Conservation (phyloP, 108 stramenopile species). For the Nannochloropsis gaditana region DNA sequence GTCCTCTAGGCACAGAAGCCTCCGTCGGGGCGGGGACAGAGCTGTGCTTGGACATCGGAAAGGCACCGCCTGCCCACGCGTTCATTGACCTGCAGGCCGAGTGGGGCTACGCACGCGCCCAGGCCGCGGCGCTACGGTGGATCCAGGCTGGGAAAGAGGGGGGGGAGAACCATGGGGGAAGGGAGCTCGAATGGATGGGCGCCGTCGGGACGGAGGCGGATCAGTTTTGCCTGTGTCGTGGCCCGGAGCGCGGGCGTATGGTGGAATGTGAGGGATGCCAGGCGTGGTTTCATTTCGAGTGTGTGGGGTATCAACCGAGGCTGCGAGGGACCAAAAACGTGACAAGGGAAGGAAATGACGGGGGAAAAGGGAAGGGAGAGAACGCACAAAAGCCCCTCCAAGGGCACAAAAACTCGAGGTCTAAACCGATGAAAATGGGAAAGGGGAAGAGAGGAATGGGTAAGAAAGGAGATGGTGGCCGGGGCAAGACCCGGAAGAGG, state of each 20-base stretch:
- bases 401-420: too few species aligned
- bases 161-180: background rate
- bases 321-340: background rate
- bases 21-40: background rate
- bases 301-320: background rate
- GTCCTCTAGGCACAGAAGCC: background rate
- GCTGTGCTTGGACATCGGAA: background rate
- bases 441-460: too few species aligned
- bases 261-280: background rate
- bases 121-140: background rate
- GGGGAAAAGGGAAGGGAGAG: background rate
- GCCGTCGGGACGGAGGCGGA: background rate
- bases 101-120: background rate
- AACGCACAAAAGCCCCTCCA: background rate
- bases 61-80: background rate
- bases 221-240: background rate
- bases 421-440: too few species aligned
- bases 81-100: background rate
- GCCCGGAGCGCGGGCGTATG: slow-evolving; percentile 16
- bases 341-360: background rate
- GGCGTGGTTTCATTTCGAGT: background rate
- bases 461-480: too few species aligned
- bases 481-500: too few species aligned
- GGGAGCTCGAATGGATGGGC: background rate
- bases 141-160: background rate